phyloP scores from a whole-genome alignment of 2,329 filamentous ascomycete genomes.

The Aphanocladium album region DNA sequence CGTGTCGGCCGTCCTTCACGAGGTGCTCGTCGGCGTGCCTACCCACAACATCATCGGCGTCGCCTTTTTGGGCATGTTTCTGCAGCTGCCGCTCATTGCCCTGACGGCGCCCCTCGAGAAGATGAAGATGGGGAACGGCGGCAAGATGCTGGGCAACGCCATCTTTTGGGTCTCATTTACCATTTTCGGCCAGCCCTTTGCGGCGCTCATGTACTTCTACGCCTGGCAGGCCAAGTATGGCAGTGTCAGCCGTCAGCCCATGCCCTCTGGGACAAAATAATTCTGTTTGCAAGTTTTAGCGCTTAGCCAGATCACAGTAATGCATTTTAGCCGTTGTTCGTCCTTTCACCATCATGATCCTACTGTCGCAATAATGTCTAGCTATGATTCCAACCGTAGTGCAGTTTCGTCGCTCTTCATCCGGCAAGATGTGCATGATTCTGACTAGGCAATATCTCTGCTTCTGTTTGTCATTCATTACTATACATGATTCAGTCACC shows the following conservation, averaged over 20 bases:
- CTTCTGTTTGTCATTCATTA: no score
- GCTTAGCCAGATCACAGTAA: not conserved
- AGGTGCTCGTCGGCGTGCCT: slow-evolving; percentile 86
- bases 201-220: slow-evolving; percentile 91
- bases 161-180: slow-evolving; percentile 98
- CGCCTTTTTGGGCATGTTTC: slow-evolving; percentile 89
- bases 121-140: slow-evolving; percentile 63
- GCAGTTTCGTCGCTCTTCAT: no score
- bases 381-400: no score
- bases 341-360: no score
- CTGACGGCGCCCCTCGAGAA: slow-evolving; percentile 76
- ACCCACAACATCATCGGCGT: slow-evolving; percentile 93
- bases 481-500: no score
- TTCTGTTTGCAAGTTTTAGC: not conserved
- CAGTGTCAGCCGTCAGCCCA: slow-evolving; percentile 55
- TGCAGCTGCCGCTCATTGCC: slow-evolving; percentile 83
- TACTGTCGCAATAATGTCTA: no score
- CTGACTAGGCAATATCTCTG: no score
- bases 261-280: slow-evolving; percentile 14
- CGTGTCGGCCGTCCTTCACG: slow-evolving; percentile 83
- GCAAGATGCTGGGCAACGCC: slow-evolving; percentile 79
- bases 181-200: slow-evolving; percentile 88
- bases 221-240: slow-evolving; percentile 98
- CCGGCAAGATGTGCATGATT: no score
- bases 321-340: not conserved